Evolutionary conservation across 1,284 basidiomycete species (phyloP).

Genomic region (Prillingera fragicola): DNA sequence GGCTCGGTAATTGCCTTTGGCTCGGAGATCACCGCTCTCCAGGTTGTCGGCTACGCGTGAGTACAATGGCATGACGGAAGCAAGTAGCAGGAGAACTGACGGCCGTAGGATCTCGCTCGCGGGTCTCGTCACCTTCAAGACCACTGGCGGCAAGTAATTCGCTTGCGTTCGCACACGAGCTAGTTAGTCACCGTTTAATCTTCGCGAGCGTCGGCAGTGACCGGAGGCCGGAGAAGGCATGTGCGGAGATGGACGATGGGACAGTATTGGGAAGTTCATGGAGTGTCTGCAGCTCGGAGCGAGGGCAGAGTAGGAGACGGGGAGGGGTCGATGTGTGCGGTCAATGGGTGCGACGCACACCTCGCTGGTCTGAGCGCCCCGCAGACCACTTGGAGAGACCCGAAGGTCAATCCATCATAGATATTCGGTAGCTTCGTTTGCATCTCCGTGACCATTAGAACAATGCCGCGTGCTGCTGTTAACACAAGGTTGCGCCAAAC

Average conservation of each 20-base stretch:
- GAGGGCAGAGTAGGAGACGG: neutral
- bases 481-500: too few species aligned
- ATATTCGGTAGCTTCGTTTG: too few species aligned
- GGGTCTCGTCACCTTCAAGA: constrained; percentile 46
- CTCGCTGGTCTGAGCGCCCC: too few species aligned
- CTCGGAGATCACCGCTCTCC: constrained; percentile 68
- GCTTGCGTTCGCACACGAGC: neutral
- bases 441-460: too few species aligned
- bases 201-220: constrained; percentile 1
- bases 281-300: too few species aligned
- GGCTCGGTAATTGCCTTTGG: constrained; percentile 83
- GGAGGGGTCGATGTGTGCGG: neutral
- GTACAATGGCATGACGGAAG: constrained; percentile 1
- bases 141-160: constrained; percentile 45
- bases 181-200: neutral
- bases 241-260: too few species aligned
- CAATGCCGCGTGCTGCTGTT: too few species aligned
- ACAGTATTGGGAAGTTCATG: too few species aligned
- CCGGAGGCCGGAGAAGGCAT: too few species aligned
- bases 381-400: too few species aligned
- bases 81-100: neutral
- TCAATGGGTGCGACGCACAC: too few species aligned
- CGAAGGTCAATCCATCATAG: too few species aligned
- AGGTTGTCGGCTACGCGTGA: constrained; percentile 67
- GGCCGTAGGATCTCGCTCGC: constrained; percentile 47